These are phyloP conservation scores for Coniochaeta prunicola DNA, from an alignment of 2,329 filamentous ascomycete species.

Conservation along the genomic window DNA sequence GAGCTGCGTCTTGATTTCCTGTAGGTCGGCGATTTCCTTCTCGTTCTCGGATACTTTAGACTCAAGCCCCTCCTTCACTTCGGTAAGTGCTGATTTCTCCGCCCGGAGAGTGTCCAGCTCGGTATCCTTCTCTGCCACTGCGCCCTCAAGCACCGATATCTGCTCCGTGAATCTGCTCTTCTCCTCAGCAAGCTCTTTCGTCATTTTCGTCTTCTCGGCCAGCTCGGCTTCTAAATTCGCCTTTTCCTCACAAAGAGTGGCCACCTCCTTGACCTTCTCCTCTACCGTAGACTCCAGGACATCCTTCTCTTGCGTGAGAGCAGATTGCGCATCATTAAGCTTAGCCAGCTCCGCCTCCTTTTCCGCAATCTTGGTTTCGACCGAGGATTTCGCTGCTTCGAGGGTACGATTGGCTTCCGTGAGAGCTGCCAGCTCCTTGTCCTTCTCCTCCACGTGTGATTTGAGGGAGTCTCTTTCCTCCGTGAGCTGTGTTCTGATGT, in stretches of 20 bases:
- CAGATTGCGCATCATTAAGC: not conserved
- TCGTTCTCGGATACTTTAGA: conserved; percentile 6
- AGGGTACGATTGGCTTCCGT: conserved; percentile 14
- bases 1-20: conserved; percentile 14
- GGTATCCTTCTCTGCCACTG: not conserved
- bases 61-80: conserved; percentile 15
- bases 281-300: conserved; percentile 8
- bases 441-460: not conserved
- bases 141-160: not conserved
- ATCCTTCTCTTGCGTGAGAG: not conserved
- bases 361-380: conserved; percentile 2
- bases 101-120: conserved; percentile 10
- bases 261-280: conserved; percentile 6
- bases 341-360: not conserved
- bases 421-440: not conserved
- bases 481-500: conserved; percentile 10
- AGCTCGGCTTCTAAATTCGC: not conserved
- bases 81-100: conserved; percentile 13
- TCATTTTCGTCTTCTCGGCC: conserved; percentile 2
- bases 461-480: not conserved
- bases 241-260: not conserved
- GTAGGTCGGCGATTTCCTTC: conserved; percentile 11
- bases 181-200: not conserved
- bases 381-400: conserved; percentile 15
- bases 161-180: not conserved